These are phyloP conservation scores for Malassezia arunalokei DNA, from an alignment of 1,284 basidiomycete species.

Conservation along the genomic window DNA sequence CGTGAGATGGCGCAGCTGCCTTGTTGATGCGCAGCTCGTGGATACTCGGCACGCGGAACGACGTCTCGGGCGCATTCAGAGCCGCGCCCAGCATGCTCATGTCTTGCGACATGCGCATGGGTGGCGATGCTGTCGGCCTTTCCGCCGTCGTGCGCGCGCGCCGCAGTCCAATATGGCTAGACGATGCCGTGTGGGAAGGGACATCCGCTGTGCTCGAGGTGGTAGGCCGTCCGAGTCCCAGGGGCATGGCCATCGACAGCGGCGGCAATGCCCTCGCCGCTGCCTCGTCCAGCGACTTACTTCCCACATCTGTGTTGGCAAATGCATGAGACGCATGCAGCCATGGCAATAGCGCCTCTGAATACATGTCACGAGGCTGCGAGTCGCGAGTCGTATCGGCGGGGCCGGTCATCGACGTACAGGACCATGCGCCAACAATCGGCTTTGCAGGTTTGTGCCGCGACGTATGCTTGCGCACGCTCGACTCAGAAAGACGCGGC, in stretches of 20 bases:
- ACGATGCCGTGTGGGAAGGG: neutral
- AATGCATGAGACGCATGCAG: neutral
- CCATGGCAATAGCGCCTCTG: slow-evolving; percentile 6
- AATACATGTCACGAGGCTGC: slow-evolving; percentile 4
- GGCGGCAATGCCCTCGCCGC: neutral
- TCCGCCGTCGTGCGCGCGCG: neutral
- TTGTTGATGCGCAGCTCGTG: slow-evolving; percentile 2
- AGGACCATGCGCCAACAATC: neutral
- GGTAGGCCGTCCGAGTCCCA: neutral
- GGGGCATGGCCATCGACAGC: neutral
- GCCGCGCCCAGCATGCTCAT: neutral
- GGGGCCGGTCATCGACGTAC: neutral
- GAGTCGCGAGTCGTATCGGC: neutral
- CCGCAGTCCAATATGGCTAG: neutral
- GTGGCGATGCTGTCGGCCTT: neutral
- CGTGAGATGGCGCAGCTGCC: neutral
- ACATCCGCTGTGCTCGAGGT: neutral
- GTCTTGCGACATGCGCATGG: neutral
- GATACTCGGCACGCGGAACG: neutral
- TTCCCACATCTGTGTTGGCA: neutral
- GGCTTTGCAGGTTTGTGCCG: neutral
- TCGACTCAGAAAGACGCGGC: no score
- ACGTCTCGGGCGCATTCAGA: neutral
- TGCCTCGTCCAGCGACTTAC: neutral
- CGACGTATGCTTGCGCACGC: no score